A percentile compares a stretch with the other conserved stretches of the same genome.
Conservation (phyloP, 345 rosid genomes). For the Euphorbia pulcherrima region DNA sequence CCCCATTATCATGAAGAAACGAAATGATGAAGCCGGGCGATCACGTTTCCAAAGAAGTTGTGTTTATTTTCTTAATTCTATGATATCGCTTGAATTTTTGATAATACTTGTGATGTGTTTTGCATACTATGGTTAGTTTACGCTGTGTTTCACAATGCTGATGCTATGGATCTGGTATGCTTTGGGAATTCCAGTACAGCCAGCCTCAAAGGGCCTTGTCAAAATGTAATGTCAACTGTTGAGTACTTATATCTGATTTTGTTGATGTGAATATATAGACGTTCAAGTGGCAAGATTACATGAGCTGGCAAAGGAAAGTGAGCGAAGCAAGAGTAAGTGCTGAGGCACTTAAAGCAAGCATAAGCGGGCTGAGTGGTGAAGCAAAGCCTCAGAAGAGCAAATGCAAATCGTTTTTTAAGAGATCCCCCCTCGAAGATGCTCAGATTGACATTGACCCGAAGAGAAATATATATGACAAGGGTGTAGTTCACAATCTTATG, state of each 20-base stretch:
- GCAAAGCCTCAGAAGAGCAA: constrained; percentile 44
- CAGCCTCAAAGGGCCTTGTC: too few species aligned
- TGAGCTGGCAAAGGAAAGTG: constrained; percentile 69
- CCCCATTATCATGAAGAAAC: too few species aligned
- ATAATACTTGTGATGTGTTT: neutral
- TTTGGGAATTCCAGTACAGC: too few species aligned
- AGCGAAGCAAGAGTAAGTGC: constrained; percentile 66
- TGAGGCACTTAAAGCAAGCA: constrained; percentile 59
- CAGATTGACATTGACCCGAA: constrained; percentile 35
- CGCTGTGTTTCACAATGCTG: too few species aligned
- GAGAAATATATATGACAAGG: constrained; percentile 60
- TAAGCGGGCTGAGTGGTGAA: constrained; percentile 37
- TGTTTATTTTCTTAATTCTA: too few species aligned
- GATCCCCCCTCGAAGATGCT: constrained; percentile 49
- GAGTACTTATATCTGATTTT: neutral
- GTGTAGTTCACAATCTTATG: constrained; percentile 44
- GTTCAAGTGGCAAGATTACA: constrained; percentile 88
- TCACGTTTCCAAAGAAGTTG: too few species aligned
- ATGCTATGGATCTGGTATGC: too few species aligned
- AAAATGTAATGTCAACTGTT: too few species aligned
- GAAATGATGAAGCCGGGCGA: too few species aligned
- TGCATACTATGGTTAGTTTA: neutral
- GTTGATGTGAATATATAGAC: constrained; percentile 40
- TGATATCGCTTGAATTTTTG: neutral
- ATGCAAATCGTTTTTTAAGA: constrained; percentile 53